Evolutionary conservation across 441 rosid genomes (phyloP), one percentile per base, ranked within the genome.

Genomic region (Macaranga tanarius): DNA sequence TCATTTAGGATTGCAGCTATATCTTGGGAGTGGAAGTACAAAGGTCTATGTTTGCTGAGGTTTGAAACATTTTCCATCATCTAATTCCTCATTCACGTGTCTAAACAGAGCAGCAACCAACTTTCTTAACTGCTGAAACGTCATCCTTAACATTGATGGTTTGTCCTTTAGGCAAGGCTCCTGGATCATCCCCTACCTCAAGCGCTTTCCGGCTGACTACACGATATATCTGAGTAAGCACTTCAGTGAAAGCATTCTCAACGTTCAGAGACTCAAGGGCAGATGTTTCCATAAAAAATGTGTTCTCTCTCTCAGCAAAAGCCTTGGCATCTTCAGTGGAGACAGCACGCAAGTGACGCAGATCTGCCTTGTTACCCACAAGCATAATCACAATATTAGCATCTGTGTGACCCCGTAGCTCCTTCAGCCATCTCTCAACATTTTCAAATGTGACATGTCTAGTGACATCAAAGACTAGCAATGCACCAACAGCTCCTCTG

Each of bases 401-500:
- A 79, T 89, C 97, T 1, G 95, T 91, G 84, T 91, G 95, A 85
- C 85, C 90, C 55, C 97, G 83, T 12, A 91, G 80, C 78, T 91
- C 97, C 81, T 86, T 84, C 12, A 91, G 76, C 95, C 97, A 91
- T 59, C 93, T 88, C 80, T 89, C 95, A 0, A 86, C 90, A 54
- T 82, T 91, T 72, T 88, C 93, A 44, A 89, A 91, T 3, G 97
- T 89, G 2, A 92, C 87, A 82, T 88, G 91, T 62, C 97, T 72
- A 0, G 97, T 91, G 62, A 91, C 95, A n/a, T 91, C 97, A 62
- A 89, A 91, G n/a, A 91, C 92, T 34, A 91, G 90, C 72, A 91
- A 83, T 25, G 94, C 97, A n/a, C 97, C 97, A 5, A 91, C 97
- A 58, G 97, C 97, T 77, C 97, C 97, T 57, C 97, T 81, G 55